Evolutionary conservation across 768 basidiomycete species (phyloP).

Genomic region (Amanita pallidorosea): DNA sequence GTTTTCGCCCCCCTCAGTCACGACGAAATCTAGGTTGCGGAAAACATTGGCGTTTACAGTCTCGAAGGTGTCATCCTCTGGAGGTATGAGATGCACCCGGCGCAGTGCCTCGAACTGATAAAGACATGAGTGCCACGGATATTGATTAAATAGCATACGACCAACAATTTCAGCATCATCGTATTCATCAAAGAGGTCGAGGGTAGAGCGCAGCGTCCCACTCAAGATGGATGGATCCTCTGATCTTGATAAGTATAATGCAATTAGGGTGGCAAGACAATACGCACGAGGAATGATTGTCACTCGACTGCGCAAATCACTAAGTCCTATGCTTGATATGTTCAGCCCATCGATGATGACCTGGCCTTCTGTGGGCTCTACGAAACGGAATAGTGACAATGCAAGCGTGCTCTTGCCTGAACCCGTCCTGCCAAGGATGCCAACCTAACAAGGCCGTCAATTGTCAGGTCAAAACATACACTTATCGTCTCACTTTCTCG

Average conservation of each 20-base stretch:
- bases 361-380: constrained; percentile 63
- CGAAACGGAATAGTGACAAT: constrained; percentile 79
- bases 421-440: constrained; percentile 62
- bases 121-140: background rate
- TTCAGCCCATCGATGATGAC: constrained; percentile 69
- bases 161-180: constrained; percentile 73
- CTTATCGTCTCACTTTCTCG: constrained; percentile 49
- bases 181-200: constrained; percentile 84
- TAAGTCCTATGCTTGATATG: constrained; percentile 63
- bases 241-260: constrained; percentile 44
- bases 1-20: constrained; percentile 83
- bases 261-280: constrained; percentile 19
- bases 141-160: background rate
- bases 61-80: constrained; percentile 37
- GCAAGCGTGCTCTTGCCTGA: constrained; percentile 78
- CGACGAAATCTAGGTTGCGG: constrained; percentile 60
- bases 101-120: constrained; percentile 71
- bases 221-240: constrained; percentile 88
- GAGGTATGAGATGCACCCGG: constrained; percentile 70
- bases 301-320: constrained; percentile 61
- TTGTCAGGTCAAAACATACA: background rate
- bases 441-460: constrained; percentile 30
- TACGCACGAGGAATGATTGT: constrained; percentile 60
- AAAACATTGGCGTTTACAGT: constrained; percentile 66
- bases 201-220: constrained; percentile 67